A percentile compares a stretch with the other conserved stretches of the same genome.
phyloP scores from a whole-genome alignment of 495 filamentous ascomycete species.

The Neurospora sp. region DNA sequence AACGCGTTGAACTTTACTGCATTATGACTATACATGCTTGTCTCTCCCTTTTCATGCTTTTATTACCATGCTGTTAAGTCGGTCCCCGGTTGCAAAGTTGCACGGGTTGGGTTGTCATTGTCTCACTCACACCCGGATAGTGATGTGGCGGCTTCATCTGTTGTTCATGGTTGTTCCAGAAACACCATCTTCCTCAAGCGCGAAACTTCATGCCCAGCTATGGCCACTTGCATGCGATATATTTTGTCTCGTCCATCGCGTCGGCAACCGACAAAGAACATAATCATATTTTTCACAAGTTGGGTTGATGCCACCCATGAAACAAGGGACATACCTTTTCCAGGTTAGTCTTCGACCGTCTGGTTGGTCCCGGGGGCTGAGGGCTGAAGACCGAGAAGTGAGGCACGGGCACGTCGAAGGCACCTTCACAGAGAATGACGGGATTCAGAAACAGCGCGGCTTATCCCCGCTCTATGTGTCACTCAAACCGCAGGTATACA shows the following conservation, averaged over 20 bases:
- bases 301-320: neutral
- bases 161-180: neutral
- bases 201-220: neutral
- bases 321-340: neutral
- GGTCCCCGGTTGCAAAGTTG: neutral
- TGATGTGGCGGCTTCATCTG: neutral
- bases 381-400: neutral
- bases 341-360: neutral
- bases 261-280: neutral
- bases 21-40: neutral
- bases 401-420: neutral
- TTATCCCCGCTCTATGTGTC: neutral
- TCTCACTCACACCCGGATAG: neutral
- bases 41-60: neutral
- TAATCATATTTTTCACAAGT: neutral
- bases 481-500: neutral
- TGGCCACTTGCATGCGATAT: neutral
- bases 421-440: neutral
- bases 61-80: neutral
- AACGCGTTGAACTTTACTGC: neutral
- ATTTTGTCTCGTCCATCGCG: neutral
- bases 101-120: neutral
- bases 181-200: neutral
- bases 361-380: neutral
- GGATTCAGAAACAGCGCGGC: neutral